phyloP scores from a whole-genome alignment of 306 rosid species.

The Senna tora region DNA sequence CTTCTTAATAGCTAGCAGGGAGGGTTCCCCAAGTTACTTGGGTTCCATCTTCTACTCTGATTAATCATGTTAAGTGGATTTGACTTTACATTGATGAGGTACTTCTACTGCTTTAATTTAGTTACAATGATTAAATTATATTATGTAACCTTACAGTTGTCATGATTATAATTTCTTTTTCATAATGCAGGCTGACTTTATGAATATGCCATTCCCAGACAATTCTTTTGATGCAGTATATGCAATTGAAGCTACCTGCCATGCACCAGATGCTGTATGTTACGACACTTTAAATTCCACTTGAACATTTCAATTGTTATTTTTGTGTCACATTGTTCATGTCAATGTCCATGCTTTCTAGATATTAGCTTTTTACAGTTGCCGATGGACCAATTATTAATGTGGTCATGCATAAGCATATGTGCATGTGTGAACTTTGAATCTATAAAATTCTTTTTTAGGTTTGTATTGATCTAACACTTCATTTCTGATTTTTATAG shows the following conservation, averaged over 20 bases:
- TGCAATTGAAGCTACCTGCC: slow-evolving; percentile 84
- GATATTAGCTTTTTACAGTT: background rate
- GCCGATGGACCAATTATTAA: slow-evolving; percentile 1
- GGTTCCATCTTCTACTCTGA: too few species aligned
- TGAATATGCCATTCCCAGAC: slow-evolving; percentile 70
- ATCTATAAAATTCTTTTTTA: background rate
- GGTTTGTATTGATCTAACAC: slow-evolving; percentile 25
- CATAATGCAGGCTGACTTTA: slow-evolving; percentile 69
- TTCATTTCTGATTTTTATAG: slow-evolving; percentile 35
- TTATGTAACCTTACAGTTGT: background rate
- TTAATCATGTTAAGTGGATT: background rate
- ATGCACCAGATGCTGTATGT: slow-evolving; percentile 85
- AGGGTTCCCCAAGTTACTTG: too few species aligned
- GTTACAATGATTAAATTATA: background rate
- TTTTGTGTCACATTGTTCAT: background rate
- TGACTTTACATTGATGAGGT: background rate
- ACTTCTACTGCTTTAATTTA: background rate
- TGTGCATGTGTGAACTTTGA: slow-evolving; percentile 11
- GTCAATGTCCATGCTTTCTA: background rate
- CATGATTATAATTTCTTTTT: slow-evolving; percentile 11
- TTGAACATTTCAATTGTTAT: background rate
- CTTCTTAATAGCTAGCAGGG: too few species aligned
- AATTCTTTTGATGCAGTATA: slow-evolving; percentile 70
- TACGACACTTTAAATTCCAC: background rate
- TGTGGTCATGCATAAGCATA: slow-evolving; percentile 8